phyloP scores from a whole-genome alignment of 2,329 filamentous ascomycete genomes.

The Cladobotryum mycophilum region DNA sequence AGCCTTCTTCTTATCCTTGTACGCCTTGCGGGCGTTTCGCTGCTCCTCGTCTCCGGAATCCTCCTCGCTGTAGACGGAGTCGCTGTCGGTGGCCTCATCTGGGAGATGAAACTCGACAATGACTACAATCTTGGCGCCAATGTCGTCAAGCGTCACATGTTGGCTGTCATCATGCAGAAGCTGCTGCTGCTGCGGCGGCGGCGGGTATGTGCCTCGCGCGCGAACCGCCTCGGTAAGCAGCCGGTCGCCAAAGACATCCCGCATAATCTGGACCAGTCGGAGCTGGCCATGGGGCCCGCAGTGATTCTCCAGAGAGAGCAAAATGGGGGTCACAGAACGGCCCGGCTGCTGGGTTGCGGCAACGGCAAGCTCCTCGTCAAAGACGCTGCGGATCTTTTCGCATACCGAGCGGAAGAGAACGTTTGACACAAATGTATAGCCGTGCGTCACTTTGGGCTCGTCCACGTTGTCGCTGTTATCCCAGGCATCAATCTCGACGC shows the following conservation, averaged over 20 bases:
- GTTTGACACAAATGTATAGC: conserved; percentile 61
- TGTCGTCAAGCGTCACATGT: conserved; percentile 52
- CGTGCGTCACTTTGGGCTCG: conserved; percentile 66
- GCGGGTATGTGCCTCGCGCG: conserved; percentile 43
- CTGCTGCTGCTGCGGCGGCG: too few relatives aligned
- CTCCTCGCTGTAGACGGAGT: conserved; percentile 28
- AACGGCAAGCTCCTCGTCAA: conserved; percentile 50
- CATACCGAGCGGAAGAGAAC: conserved; percentile 60
- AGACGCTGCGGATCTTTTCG: conserved; percentile 56
- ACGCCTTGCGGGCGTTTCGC: conserved; percentile 43
- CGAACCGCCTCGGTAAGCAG: conserved; percentile 53
- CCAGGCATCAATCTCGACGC: conserved; percentile 71
- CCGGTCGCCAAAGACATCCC: conserved; percentile 54
- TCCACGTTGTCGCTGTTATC: conserved; percentile 53
- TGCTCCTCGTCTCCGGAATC: conserved; percentile 35
- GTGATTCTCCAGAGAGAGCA: conserved; percentile 64
- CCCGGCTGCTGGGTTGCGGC: conserved; percentile 28
- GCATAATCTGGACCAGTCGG: conserved; percentile 59
- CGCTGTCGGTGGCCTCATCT: conserved; percentile 39
- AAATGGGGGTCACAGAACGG: conserved; percentile 47
- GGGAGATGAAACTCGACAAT: conserved; percentile 62
- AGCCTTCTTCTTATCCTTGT: conserved; percentile 47
- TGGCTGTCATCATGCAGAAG: conserved; percentile 38
- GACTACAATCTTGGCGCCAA: conserved; percentile 58
- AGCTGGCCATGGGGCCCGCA: conserved; percentile 53